A percentile compares a stretch with the other conserved stretches of the same genome.
phyloP scores from a whole-genome alignment of 192 early-diverging fungal species.

The Globomyces pollinis-pini region DNA sequence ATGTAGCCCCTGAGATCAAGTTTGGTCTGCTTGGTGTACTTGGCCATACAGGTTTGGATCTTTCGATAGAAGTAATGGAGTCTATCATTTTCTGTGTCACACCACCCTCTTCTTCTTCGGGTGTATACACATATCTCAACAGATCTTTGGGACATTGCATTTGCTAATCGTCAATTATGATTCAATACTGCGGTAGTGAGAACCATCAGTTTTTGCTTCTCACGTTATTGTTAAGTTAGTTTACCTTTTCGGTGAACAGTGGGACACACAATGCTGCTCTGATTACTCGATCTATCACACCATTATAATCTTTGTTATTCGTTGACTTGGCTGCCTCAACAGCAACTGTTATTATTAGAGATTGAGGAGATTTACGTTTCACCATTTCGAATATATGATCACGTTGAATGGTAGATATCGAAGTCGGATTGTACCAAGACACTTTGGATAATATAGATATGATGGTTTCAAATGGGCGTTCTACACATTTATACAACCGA shows the following conservation, averaged over 20 bases:
- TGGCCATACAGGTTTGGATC: no score
- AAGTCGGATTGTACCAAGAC: slow-evolving; percentile 61
- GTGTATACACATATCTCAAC: slow-evolving; percentile 22
- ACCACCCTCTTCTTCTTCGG: slow-evolving; percentile 4
- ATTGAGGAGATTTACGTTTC: slow-evolving; percentile 33
- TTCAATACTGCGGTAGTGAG: slow-evolving; percentile 28
- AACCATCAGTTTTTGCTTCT: slow-evolving; percentile 62
- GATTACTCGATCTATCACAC: slow-evolving; percentile 46
- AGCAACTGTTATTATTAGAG: slow-evolving; percentile 41
- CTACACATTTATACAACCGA: slow-evolving; percentile 18
- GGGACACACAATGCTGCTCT: slow-evolving; percentile 60
- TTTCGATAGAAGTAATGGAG: no score
- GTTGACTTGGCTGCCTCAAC: slow-evolving; percentile 55
- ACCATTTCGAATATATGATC: slow-evolving; percentile 68
- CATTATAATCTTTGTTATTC: slow-evolving; percentile 51
- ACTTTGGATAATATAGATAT: slow-evolving; percentile 62
- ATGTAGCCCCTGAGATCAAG: no score
- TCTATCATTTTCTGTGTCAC: no score
- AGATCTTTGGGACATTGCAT: slow-evolving; percentile 28
- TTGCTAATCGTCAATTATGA: slow-evolving; percentile 20
- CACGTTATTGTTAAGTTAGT: no score
- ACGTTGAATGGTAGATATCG: slow-evolving; percentile 55
- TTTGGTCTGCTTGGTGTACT: no score
- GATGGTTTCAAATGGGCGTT: slow-evolving; percentile 72
- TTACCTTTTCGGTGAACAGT: slow-evolving; percentile 66